Evolutionary conservation across 768 basidiomycete genomes (phyloP), one percentile per base, ranked within the genome.

Genomic region (Suillus subaureus): DNA sequence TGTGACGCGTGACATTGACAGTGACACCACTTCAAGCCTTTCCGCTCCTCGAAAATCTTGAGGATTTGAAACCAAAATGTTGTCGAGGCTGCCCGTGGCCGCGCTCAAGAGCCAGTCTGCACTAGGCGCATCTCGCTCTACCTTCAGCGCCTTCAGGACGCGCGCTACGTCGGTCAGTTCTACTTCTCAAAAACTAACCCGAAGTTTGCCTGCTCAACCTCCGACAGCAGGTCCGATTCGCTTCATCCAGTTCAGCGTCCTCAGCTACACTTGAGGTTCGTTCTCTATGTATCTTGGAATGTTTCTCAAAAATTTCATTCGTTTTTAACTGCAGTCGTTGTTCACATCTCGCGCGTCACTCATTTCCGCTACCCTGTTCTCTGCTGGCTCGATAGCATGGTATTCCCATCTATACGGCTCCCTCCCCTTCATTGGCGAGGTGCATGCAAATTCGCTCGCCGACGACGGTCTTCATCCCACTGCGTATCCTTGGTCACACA

Each of bases 401-500:
- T 99, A 99, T 84, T 90, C 93, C 72, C 91, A 96, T 78, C 86
- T 96, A 64, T 99, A 96, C 78, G 97, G 96, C 69, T 82, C 86
- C 37, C 83, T 96, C 64, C 94, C 96, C 39, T 94, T 99, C 81
- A 73, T 99, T 70, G 89, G 92, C 66, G 90, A 97, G 79, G 97
- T 91, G 7, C 93, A 94, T 75, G 97, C 97, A 56, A 95, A 92
- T 80, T 90, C 92, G 67, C 90, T 90, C 61, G 93, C 89, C 54
- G 97, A 99, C 69, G 95, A 95, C 70, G 97, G 97, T 67, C 89
- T 99, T 47, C 97, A 99, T 80, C 88, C 97, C 31, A 75, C 90
- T 64, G 74, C 79, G 37, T 92, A 92, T 77, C 97, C 97, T 23
- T 99, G 96, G 94, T 84, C 93, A 42, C 96, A 99, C 82, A 87